A percentile compares a stretch with the other conserved stretches of the same genome.
phyloP scores from a whole-genome alignment of 73 alveolate genomes.

The Tetrahymena elliotti region DNA sequence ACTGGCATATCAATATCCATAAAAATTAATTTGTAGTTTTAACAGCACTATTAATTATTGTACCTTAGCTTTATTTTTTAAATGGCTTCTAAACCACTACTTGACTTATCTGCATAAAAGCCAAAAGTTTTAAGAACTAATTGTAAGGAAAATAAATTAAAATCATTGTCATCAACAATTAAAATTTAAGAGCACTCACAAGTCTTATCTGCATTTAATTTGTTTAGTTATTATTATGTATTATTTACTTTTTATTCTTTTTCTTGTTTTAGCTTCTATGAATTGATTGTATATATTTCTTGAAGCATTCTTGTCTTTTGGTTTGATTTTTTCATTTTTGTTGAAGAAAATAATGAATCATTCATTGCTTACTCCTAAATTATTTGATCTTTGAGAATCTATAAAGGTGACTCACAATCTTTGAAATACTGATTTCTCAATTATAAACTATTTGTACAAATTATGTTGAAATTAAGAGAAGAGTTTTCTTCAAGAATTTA shows the following conservation, averaged over 20 bases:
- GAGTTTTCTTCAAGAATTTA: neutral
- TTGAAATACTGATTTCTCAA: neutral
- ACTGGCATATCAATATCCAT: neutral
- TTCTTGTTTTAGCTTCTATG: neutral
- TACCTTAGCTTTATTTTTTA: neutral
- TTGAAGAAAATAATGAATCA: neutral
- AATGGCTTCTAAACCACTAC: conserved; percentile 1
- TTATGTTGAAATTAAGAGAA: neutral
- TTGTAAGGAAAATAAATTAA: neutral
- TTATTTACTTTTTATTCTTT: neutral
- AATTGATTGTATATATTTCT: neutral
- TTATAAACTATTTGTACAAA: neutral
- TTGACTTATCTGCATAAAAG: neutral
- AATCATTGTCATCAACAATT: conserved; percentile 5
- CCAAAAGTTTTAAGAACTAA: neutral
- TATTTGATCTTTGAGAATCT: no score
- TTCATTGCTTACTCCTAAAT: neutral
- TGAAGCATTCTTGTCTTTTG: neutral
- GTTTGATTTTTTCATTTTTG: no score
- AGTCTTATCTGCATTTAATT: neutral
- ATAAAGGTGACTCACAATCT: neutral
- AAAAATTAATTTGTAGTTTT: neutral
- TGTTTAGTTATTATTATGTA: neutral
- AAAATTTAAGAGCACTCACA: neutral
- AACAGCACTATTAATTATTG: neutral